Conservation (phyloP, 164 flowering plant genomes). For the Dillenia suffruticosa region DNA sequence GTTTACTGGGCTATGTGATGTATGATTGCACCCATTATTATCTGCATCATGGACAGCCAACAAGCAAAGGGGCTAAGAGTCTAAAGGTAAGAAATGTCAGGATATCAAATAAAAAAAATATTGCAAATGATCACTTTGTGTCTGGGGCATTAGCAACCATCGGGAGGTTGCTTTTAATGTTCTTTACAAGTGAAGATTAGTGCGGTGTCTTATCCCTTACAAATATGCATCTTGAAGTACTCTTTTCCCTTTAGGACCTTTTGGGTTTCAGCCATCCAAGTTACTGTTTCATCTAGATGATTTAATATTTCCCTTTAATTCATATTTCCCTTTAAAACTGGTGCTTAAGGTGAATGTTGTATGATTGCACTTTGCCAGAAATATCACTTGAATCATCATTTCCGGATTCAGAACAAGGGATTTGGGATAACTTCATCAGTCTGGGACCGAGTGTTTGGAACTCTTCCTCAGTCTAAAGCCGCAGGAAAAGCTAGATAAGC, state of each 20-base stretch:
- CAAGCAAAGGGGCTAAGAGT: conserved; percentile 35
- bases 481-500: conserved; percentile 32
- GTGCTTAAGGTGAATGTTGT: no score
- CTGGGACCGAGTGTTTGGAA: conserved; percentile 87
- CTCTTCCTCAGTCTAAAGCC: conserved; percentile 60
- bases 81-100: conserved; percentile 56
- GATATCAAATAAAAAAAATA: neutral
- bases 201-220: no score
- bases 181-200: no score
- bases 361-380: conserved; percentile 38
- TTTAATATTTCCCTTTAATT: no score
- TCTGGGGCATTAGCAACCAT: no score
- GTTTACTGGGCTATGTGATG: conserved; percentile 81
- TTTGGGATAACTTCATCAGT: conserved; percentile 85
- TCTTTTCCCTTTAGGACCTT: no score
- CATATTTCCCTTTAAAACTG: no score
- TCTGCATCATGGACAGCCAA: conserved; percentile 90
- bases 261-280: no score
- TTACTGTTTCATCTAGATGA: no score
- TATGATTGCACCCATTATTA: conserved; percentile 92
- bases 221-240: neutral
- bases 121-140: no score
- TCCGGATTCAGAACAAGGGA: conserved; percentile 78
- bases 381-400: conserved; percentile 95
- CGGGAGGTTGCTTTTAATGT: neutral